Evolutionary conservation across 2,329 filamentous ascomycete species (phyloP), one percentile per base, ranked within the genome.

Genomic region (Thielaviopsis euricoi): DNA sequence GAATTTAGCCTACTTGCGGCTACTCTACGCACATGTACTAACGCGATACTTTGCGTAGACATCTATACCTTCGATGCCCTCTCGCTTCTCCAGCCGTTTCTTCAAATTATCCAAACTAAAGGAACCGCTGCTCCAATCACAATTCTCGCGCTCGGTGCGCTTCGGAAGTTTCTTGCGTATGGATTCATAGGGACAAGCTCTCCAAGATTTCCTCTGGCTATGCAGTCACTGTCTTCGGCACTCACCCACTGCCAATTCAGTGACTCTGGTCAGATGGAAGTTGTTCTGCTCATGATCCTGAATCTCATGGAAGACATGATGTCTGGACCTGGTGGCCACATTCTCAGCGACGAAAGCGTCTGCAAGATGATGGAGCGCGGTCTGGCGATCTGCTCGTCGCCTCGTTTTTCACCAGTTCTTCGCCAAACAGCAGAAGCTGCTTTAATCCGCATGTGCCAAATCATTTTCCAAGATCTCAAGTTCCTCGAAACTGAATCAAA

Each of bases 281-380:
- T 97, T 56, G 94, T 98, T 15, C 78, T 97, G 57, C 75, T 97
- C 58, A 86, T 94, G 72, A 97, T 98, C 65, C 71, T 98, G 60
- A 93, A 95, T 67, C 78, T 98, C 52, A 98, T 98, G 93, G 93
- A 98, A 71, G 87, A 89, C 66, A 96, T 98, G 86, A 85, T 98
- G 65, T 94, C 90, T 17, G 88, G 93, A 0, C 88, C 90, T 0
- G 89, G 91, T 29, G 93, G 93, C 43, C 86, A 94, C 63, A 81
- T 97, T 12, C 75, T 98, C n/a, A 94, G 91, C 60, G 93, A 98
- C 66, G 91, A 97, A 72, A 97, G 91, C 67, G 89, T 98, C 12
- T 98, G 94, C 68, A 89, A 96, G 69, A 97, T 98, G 89, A 97
- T 98, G 91, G 93, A 95, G 69, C 91, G 89, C 1, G 93, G 91